A percentile compares a stretch with the other conserved stretches of the same genome.
These are phyloP conservation scores for Botrytis cinerea DNA, from an alignment of 2,329 filamentous ascomycete species.

Conservation along the genomic window DNA sequence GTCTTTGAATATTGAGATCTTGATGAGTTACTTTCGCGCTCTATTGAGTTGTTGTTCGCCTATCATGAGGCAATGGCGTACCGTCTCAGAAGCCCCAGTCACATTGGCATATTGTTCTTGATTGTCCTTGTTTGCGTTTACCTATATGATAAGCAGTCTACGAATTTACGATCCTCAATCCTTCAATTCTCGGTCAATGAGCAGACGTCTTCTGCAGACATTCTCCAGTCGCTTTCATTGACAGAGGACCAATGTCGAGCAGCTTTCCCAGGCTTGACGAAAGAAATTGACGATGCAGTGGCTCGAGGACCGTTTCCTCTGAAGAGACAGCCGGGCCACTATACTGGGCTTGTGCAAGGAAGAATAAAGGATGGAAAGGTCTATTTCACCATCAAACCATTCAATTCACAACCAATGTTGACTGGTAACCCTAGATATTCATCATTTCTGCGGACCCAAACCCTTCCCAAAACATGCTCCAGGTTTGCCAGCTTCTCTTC, in stretches of 20 bases:
- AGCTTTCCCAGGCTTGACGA: conserved; percentile 50
- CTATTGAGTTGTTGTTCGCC: background rate
- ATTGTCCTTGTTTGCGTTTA: conserved; percentile 4
- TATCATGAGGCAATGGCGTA: conserved; percentile 7
- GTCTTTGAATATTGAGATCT: background rate
- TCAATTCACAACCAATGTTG: background rate
- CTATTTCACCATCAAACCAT: conserved; percentile 1
- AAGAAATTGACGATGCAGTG: conserved; percentile 50
- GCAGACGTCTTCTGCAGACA: background rate
- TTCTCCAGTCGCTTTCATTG: conserved; percentile 38
- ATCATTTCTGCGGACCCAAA: conserved; percentile 48
- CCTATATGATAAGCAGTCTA: background rate
- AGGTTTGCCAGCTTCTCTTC: conserved; percentile 34
- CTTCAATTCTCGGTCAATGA: background rate
- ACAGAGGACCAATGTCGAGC: conserved; percentile 47
- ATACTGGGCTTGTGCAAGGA: conserved; percentile 46
- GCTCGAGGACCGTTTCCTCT: conserved; percentile 49
- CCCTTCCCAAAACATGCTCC: conserved; percentile 49
- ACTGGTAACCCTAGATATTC: conserved; percentile 43
- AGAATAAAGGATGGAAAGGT: conserved; percentile 49
- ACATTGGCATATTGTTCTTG: conserved; percentile 1
- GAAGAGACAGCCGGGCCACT: conserved; percentile 41
- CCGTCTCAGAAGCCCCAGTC: background rate
- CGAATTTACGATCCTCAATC: background rate
- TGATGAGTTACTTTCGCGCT: conserved; percentile 2